phyloP scores from a whole-genome alignment of 2,329 filamentous ascomycete genomes.

The Cordyceps fumosorosea region DNA sequence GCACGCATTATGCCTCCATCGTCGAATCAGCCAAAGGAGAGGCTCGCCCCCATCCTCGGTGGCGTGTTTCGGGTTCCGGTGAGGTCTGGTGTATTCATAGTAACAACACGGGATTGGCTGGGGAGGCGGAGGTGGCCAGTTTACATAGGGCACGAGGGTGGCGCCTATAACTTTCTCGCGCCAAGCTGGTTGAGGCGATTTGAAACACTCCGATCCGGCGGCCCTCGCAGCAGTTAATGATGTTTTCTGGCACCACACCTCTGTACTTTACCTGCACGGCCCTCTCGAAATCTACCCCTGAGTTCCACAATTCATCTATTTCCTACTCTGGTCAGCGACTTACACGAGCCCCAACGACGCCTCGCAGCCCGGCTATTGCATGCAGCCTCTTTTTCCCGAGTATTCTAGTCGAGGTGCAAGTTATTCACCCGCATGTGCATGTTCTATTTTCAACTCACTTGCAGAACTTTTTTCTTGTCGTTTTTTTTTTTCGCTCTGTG shows the following conservation, averaged over 20 bases:
- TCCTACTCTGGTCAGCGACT: slow-evolving; percentile 1
- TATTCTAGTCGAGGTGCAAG: neutral
- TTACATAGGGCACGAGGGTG: neutral
- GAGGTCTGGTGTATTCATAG: slow-evolving; percentile 8
- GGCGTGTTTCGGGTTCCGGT: slow-evolving; percentile 13
- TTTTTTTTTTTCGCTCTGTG: neutral
- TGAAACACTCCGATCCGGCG: slow-evolving; percentile 1
- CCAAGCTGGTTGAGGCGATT: neutral
- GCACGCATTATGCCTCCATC: neutral
- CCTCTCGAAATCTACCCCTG: neutral
- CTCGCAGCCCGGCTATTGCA: neutral
- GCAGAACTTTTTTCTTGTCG: neutral
- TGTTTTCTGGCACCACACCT: neutral
- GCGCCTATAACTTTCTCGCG: neutral
- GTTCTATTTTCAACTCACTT: neutral
- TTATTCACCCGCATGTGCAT: neutral
- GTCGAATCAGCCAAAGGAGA: neutral
- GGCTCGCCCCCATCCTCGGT: neutral
- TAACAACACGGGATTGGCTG: neutral
- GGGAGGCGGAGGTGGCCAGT: neutral
- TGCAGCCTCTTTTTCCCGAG: neutral
- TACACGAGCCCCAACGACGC: neutral
- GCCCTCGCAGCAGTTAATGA: neutral
- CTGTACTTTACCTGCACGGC: neutral
- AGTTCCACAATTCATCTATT: slow-evolving; percentile 11